Evolutionary conservation across 768 basidiomycete genomes (phyloP).

Genomic region (Collybia nuda): DNA sequence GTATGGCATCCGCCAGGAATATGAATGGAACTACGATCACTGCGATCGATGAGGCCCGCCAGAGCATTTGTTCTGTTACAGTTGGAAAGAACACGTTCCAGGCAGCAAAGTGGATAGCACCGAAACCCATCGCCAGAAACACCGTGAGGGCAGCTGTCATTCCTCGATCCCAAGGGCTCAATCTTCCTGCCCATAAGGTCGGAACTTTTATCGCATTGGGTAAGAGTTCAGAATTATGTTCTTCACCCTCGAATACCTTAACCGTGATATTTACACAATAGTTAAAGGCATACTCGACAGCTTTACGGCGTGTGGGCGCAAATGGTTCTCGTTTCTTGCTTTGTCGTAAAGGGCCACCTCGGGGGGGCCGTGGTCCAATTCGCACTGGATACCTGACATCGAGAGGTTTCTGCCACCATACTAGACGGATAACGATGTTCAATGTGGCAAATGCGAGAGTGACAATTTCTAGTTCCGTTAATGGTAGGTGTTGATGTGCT

Average conservation of each 20-base stretch:
- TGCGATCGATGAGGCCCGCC: conserved; percentile 16
- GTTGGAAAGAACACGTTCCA: conserved; percentile 19
- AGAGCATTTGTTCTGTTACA: conserved; percentile 13
- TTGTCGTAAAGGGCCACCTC: too few species aligned
- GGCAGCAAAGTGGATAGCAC: conserved; percentile 18
- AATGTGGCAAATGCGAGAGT: conserved; percentile 14
- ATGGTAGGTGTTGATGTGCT: neutral
- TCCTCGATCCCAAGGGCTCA: too few species aligned
- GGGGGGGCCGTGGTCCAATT: neutral
- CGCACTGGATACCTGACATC: conserved; percentile 2
- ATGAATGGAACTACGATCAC: conserved; percentile 8
- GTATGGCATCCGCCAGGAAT: neutral
- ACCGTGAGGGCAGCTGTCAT: neutral
- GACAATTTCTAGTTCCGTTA: conserved; percentile 15
- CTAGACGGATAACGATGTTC: conserved; percentile 8
- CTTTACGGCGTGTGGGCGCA: neutral
- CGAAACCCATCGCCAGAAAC: conserved; percentile 12
- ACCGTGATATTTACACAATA: too few species aligned
- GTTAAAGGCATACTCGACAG: neutral
- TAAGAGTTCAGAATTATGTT: neutral
- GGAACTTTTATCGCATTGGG: too few species aligned
- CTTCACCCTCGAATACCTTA: neutral
- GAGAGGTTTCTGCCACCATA: conserved; percentile 18
- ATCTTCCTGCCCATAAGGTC: too few species aligned
- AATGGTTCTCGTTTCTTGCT: neutral